Conservation (phyloP, 495 filamentous ascomycete genomes). For the Tuber borchii region DNA sequence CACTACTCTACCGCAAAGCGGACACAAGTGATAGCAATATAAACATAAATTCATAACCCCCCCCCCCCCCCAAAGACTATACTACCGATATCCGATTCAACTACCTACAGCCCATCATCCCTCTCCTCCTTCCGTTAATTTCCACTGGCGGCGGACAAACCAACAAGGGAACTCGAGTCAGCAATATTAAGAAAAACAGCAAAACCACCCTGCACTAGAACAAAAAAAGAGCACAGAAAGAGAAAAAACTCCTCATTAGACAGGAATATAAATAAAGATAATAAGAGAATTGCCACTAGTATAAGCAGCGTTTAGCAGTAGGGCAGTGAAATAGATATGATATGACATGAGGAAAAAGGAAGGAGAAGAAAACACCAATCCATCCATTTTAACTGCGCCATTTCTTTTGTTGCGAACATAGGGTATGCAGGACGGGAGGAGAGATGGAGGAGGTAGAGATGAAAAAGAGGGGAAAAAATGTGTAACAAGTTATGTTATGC, state of each 20-base stretch:
- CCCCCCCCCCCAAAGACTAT: neutral
- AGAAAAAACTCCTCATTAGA: neutral
- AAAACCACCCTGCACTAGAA: neutral
- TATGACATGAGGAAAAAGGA: neutral
- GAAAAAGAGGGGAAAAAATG: neutral
- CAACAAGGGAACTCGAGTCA: neutral
- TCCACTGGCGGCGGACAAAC: neutral
- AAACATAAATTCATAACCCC: neutral
- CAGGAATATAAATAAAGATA: neutral
- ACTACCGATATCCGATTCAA: neutral
- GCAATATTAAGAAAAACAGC: neutral
- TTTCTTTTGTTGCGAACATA: neutral
- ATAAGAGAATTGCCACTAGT: neutral
- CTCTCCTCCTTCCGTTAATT: neutral
- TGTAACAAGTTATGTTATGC: neutral
- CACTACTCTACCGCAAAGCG: neutral
- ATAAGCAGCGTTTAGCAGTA: neutral
- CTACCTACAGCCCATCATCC: neutral
- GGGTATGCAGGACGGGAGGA: neutral
- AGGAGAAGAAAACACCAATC: neutral
- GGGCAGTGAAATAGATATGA: neutral
- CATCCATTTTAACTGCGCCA: constrained; percentile 1
- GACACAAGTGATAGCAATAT: neutral
- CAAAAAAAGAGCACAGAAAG: neutral
- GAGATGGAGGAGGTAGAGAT: neutral